A percentile compares a stretch with the other conserved stretches of the same genome.
These are phyloP conservation scores for Ustilago loliicola DNA, from an alignment of 1,284 basidiomycete genomes.

Conservation along the genomic window DNA sequence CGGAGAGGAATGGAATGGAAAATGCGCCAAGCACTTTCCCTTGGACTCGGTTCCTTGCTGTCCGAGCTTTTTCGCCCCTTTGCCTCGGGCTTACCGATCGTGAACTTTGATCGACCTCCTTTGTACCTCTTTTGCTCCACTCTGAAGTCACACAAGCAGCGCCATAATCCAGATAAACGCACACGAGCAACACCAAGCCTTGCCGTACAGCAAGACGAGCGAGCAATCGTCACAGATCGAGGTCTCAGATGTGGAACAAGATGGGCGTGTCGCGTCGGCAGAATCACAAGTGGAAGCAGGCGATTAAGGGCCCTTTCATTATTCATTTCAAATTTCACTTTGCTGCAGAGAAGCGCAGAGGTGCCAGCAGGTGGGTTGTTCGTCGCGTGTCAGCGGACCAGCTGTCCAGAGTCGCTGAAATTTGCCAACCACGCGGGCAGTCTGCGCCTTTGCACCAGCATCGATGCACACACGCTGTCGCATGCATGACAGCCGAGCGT, in stretches of 20 bases:
- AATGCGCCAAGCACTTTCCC: conserved; percentile 5
- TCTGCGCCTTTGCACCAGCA: not conserved
- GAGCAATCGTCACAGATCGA: not conserved
- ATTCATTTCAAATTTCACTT: not conserved
- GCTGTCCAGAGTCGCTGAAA: conserved; percentile 1
- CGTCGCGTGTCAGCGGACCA: not conserved
- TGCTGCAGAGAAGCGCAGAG: not conserved
- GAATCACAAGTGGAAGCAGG: not conserved
- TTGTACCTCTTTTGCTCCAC: no score
- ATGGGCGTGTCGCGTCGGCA: conserved; percentile 1
- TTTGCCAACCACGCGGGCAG: not conserved
- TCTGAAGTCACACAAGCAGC: no score
- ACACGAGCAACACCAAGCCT: not conserved
- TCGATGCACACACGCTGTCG: conserved; percentile 2
- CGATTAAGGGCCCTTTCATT: not conserved
- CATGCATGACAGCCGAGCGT: conserved; percentile 11
- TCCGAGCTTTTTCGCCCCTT: not conserved
- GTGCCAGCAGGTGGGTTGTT: conserved; percentile 6
- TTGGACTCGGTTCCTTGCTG: conserved; percentile 4
- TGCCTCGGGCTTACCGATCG: not conserved
- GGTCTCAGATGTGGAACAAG: conserved; percentile 1
- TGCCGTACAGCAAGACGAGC: not conserved
- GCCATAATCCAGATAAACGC: not conserved
- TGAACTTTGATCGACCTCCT: not conserved
- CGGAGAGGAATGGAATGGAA: not conserved